These are phyloP conservation scores for Pythium monospermum DNA, from an alignment of 352 stramenopile species.

Conservation along the genomic window DNA sequence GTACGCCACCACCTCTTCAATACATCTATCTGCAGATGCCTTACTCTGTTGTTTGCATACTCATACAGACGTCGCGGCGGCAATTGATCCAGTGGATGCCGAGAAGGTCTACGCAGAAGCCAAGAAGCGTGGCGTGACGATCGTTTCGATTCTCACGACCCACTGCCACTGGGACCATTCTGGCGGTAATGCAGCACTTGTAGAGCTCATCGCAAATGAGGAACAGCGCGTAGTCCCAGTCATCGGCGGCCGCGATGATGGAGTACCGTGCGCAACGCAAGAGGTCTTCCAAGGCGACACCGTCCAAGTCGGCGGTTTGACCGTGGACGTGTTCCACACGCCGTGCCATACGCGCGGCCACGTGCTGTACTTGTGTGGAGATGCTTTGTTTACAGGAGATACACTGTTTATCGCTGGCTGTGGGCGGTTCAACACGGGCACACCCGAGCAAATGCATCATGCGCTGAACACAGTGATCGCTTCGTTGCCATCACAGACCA, in stretches of 20 bases:
- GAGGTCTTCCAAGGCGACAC: constrained; percentile 61
- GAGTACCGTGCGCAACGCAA: constrained; percentile 48
- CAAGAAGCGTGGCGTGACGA: constrained; percentile 45
- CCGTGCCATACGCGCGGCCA: constrained; percentile 92
- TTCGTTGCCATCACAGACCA: constrained; percentile 54
- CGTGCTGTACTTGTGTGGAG: constrained; percentile 66
- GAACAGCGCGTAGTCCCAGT: constrained; percentile 48
- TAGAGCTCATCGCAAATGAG: constrained; percentile 32
- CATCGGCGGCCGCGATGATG: constrained; percentile 64
- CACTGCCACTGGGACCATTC: constrained; percentile 91
- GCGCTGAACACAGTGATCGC: constrained; percentile 78
- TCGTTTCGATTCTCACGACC: constrained; percentile 89
- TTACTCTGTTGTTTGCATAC: no score
- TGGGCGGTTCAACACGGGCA: constrained; percentile 81
- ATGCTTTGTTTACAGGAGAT: constrained; percentile 88
- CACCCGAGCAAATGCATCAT: constrained; percentile 81
- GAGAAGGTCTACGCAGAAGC: constrained; percentile 68
- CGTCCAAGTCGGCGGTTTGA: constrained; percentile 57
- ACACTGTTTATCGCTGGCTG: constrained; percentile 91
- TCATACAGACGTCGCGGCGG: constrained; percentile 54
- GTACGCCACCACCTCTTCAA: constrained; percentile 17
- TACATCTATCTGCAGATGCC: no score
- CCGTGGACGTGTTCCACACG: constrained; percentile 68
- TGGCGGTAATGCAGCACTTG: constrained; percentile 80
- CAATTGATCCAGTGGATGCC: constrained; percentile 86